phyloP scores from a whole-genome alignment of 129 eudicot species.

The Chrysanthemum makinoi region DNA sequence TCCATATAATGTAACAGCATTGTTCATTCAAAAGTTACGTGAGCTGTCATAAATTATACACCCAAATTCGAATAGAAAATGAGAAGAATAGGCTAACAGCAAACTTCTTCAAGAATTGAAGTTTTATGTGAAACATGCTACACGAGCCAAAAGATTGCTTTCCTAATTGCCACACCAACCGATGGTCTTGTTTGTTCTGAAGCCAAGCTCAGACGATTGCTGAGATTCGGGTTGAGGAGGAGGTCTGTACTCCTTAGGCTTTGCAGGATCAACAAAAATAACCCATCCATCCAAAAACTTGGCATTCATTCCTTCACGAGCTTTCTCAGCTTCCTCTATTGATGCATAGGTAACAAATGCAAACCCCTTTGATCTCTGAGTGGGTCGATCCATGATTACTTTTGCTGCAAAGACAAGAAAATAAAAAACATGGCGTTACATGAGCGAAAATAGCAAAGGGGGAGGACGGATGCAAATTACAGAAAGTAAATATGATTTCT shows the following conservation, averaged over 20 bases:
- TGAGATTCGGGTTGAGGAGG: slow-evolving; percentile 49
- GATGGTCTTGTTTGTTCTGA: slow-evolving; percentile 74
- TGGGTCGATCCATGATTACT: slow-evolving; percentile 68
- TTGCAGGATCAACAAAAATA: slow-evolving; percentile 95
- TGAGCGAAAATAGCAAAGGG: background rate
- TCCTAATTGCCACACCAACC: slow-evolving; percentile 75
- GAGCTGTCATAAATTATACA: background rate
- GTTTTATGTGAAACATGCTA: background rate
- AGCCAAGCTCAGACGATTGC: slow-evolving; percentile 52
- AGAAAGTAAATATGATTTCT: background rate
- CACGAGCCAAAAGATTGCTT: background rate
- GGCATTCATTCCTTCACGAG: slow-evolving; percentile 90
- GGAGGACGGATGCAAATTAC: background rate
- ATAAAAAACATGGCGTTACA: background rate
- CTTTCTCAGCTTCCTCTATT: slow-evolving; percentile 88
- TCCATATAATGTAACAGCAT: no score
- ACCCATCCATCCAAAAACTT: slow-evolving; percentile 97
- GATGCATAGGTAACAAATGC: slow-evolving; percentile 79
- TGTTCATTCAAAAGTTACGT: no score
- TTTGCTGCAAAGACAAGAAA: slow-evolving; percentile 51
- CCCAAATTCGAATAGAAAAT: background rate
- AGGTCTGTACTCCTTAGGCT: slow-evolving; percentile 57
- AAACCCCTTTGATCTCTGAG: slow-evolving; percentile 92
- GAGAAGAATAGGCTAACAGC: slow-evolving; percentile 1
- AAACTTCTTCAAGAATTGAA: slow-evolving; percentile 15